Conservation (phyloP, 192 early-diverging fungal species). For the Backusella luteola region DNA sequence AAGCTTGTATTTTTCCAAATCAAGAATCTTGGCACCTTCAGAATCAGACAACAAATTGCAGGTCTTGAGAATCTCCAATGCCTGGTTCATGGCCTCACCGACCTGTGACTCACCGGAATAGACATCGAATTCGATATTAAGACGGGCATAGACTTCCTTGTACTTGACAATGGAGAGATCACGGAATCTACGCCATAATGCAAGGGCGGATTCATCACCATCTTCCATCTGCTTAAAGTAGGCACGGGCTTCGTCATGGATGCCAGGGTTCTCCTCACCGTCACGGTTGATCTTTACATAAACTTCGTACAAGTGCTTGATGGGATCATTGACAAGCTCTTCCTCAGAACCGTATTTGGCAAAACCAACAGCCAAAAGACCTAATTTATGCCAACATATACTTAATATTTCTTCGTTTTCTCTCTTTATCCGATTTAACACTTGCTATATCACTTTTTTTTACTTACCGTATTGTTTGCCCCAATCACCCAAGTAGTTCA, state of each 20-base stretch:
- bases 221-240: conserved; percentile 97
- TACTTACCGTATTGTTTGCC: conserved; percentile 94
- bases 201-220: conserved; percentile 77
- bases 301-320: conserved; percentile 89
- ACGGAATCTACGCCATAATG: conserved; percentile 86
- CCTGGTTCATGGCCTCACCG: conserved; percentile 64
- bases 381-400: conserved; percentile 18
- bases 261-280: conserved; percentile 57
- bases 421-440: not conserved
- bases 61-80: conserved; percentile 70
- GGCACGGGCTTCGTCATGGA: conserved; percentile 83
- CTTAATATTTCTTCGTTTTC: not conserved
- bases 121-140: conserved; percentile 91
- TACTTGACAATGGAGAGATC: conserved; percentile 90
- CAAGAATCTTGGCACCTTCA: conserved; percentile 84
- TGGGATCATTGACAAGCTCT: conserved; percentile 75
- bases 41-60: conserved; percentile 70
- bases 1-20: conserved; percentile 83
- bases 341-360: conserved; percentile 80
- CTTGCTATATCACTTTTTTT: not conserved
- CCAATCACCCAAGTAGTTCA: conserved; percentile 99
- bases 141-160: conserved; percentile 85
- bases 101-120: conserved; percentile 97
- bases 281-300: conserved; percentile 86
- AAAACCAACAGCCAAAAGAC: conserved; percentile 90